Conservation (phyloP, 805 yeast genomes). For the Myxozyma nipponensis region DNA sequence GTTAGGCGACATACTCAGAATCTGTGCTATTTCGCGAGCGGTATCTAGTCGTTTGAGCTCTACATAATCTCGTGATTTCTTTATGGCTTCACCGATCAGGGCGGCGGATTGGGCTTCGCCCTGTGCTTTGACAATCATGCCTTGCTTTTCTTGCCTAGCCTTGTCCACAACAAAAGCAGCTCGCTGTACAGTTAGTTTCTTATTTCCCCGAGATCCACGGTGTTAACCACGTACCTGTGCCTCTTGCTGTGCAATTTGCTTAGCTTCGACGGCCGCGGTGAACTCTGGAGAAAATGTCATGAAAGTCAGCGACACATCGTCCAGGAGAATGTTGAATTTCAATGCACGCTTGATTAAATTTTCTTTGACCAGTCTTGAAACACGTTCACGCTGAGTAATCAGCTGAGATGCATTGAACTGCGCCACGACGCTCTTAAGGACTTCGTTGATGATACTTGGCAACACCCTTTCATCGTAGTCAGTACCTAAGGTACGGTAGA, state of each 20-base stretch:
- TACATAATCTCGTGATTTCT: slow-evolving; percentile 91
- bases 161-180: slow-evolving; percentile 96
- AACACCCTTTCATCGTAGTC: slow-evolving; percentile 96
- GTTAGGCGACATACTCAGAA: slow-evolving; percentile 84
- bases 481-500: slow-evolving; percentile 86
- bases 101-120: slow-evolving; percentile 99
- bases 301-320: slow-evolving; percentile 92
- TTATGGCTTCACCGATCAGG: slow-evolving; percentile 97
- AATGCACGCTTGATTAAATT: slow-evolving; percentile 86
- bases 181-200: slow-evolving; percentile 39
- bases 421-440: slow-evolving; percentile 92
- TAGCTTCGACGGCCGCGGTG: slow-evolving; percentile 95
- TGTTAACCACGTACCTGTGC: slow-evolving; percentile 52
- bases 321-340: slow-evolving; percentile 79
- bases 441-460: slow-evolving; percentile 98
- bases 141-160: slow-evolving; percentile 97
- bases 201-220: not conserved
- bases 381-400: slow-evolving; percentile 98
- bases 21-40: slow-evolving; percentile 89
- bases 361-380: slow-evolving; percentile 85
- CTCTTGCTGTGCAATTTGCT: slow-evolving; percentile 98
- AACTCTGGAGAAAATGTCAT: slow-evolving; percentile 99
- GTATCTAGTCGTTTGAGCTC: slow-evolving; percentile 96
- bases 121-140: slow-evolving; percentile 91
- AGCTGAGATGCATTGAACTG: slow-evolving; percentile 98